Evolutionary conservation across 257 asterid genomes (phyloP).

Genomic region (Gynochthodes officinalis): DNA sequence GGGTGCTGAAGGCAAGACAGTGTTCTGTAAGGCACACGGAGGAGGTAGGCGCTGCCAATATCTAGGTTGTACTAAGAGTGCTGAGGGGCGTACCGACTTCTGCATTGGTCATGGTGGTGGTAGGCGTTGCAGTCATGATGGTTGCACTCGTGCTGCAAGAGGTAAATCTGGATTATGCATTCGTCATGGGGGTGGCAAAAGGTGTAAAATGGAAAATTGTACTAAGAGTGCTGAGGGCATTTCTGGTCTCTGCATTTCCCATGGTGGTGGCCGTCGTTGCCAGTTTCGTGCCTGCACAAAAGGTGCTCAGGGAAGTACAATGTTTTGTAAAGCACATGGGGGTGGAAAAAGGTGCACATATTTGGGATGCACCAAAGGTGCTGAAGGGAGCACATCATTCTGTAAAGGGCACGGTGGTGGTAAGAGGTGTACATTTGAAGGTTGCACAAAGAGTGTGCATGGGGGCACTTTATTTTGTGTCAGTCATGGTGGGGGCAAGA

Average conservation of each 20-base stretch:
- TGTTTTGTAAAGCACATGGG: constrained; percentile 63
- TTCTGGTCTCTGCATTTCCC: constrained; percentile 62
- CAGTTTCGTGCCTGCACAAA: constrained; percentile 47
- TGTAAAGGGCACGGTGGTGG: constrained; percentile 74
- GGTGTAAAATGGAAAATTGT: constrained; percentile 54
- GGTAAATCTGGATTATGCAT: constrained; percentile 58
- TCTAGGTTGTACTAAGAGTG: constrained; percentile 69
- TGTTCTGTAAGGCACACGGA: constrained; percentile 61
- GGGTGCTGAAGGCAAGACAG: constrained; percentile 66
- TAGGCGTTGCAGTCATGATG: constrained; percentile 47
- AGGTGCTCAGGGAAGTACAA: constrained; percentile 67
- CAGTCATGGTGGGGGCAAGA: constrained; percentile 61
- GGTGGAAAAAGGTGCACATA: constrained; percentile 60
- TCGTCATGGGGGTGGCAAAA: constrained; percentile 71
- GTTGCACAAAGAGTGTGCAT: constrained; percentile 59
- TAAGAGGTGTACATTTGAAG: constrained; percentile 52
- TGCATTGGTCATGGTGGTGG: constrained; percentile 71
- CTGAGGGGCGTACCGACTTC: constrained; percentile 58
- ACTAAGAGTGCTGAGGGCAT: constrained; percentile 55
- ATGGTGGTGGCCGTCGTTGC: constrained; percentile 66
- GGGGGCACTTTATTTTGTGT: constrained; percentile 66
- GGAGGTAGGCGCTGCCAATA: constrained; percentile 54
- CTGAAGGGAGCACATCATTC: constrained; percentile 59
- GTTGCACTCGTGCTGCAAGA: constrained; percentile 59
- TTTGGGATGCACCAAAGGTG: constrained; percentile 62